phyloP scores from a whole-genome alignment of 192 early-diverging fungal species.

The Coemansia sp. region DNA sequence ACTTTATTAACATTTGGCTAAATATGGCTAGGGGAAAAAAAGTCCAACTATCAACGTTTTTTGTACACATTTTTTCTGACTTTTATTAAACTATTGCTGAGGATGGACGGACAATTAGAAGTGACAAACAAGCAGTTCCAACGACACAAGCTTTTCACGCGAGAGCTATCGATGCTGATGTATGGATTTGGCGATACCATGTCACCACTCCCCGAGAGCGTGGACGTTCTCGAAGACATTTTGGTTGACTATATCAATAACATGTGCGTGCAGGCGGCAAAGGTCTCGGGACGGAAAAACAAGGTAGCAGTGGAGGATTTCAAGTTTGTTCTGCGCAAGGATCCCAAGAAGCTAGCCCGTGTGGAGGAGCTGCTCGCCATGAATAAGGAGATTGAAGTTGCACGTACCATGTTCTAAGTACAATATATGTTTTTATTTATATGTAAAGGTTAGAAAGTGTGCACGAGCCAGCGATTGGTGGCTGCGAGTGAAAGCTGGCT shows the following conservation, averaged over 20 bases:
- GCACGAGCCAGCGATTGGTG: not conserved
- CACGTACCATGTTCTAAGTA: conserved; percentile 36
- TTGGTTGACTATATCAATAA: conserved; percentile 55
- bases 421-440: conserved; percentile 10
- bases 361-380: conserved; percentile 55
- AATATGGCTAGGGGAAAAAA: not conserved
- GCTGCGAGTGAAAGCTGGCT: not conserved
- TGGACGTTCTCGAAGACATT: conserved; percentile 56
- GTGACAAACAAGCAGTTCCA: conserved; percentile 53
- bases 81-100: not conserved
- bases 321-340: conserved; percentile 56
- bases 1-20: not conserved
- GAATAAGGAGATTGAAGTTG: conserved; percentile 56
- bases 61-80: not conserved
- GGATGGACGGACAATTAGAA: conserved; percentile 49
- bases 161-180: conserved; percentile 52
- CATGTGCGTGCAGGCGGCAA: conserved; percentile 48
- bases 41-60: not conserved
- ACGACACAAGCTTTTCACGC: conserved; percentile 48
- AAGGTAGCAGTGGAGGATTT: conserved; percentile 52
- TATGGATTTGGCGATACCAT: conserved; percentile 51
- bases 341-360: conserved; percentile 55
- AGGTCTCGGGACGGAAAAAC: conserved; percentile 26
- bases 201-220: conserved; percentile 40
- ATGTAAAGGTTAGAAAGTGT: conserved; percentile 1